Conservation (phyloP, 2,329 filamentous ascomycete genomes). For the Aspergillus fumigatiaffinis region DNA sequence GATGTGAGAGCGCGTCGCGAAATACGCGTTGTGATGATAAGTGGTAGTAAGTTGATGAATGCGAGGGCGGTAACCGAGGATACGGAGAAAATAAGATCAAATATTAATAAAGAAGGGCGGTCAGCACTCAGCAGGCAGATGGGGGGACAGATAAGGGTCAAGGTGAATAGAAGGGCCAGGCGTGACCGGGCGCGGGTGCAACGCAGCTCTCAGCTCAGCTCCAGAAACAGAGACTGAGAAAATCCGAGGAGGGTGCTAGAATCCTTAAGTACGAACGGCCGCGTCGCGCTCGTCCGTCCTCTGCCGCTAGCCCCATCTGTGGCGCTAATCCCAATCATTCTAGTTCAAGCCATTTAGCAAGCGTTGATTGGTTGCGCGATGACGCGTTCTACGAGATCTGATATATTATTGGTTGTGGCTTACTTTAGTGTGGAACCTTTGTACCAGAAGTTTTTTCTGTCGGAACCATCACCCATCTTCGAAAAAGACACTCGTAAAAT, state of each 20-base stretch:
- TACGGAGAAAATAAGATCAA: constrained; percentile 9
- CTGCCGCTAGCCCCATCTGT: constrained; percentile 36
- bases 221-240: constrained; percentile 37
- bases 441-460: constrained; percentile 21
- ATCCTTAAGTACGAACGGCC: constrained; percentile 40
- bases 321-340: constrained; percentile 31
- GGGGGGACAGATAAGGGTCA: neutral
- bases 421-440: constrained; percentile 14
- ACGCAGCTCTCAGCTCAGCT: constrained; percentile 26
- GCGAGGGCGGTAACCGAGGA: constrained; percentile 6
- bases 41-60: constrained; percentile 1
- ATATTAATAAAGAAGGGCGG: constrained; percentile 12
- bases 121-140: neutral
- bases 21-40: constrained; percentile 16
- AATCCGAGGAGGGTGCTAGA: constrained; percentile 38
- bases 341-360: constrained; percentile 28
- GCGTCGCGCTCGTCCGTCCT: constrained; percentile 29
- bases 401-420: constrained; percentile 21
- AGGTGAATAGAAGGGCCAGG: constrained; percentile 13
- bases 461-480: constrained; percentile 14
- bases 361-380: constrained; percentile 27
- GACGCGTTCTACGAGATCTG: constrained; percentile 20
- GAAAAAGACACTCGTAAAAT: constrained; percentile 1
- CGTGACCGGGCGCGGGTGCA: constrained; percentile 17
- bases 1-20: constrained; percentile 19